A percentile compares a stretch with the other conserved stretches of the same genome.
phyloP scores from a whole-genome alignment of 345 rosid genomes.

The Fremontodendron californicum region DNA sequence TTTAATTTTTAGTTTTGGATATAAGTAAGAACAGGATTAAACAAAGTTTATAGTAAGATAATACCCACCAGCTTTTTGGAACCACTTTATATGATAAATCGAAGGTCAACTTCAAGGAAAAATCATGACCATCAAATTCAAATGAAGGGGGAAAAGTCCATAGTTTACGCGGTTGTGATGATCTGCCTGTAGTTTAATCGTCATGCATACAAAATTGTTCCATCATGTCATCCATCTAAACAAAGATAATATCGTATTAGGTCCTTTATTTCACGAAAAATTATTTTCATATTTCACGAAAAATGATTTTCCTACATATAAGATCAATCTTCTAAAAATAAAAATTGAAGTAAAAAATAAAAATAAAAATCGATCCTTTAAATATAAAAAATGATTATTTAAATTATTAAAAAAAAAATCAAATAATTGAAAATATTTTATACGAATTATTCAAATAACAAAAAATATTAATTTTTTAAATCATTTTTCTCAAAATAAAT shows the following conservation, averaged over 20 bases:
- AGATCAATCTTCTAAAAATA: too few relatives aligned
- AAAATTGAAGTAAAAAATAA: too few relatives aligned
- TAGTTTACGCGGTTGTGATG: conserved; percentile 15
- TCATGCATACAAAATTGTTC: not conserved
- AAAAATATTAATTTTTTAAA: too few relatives aligned
- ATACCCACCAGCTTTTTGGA: conserved; percentile 9
- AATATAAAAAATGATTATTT: too few relatives aligned
- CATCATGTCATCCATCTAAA: not conserved
- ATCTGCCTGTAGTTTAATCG: not conserved
- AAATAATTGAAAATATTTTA: too few relatives aligned
- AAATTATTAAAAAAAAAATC: too few relatives aligned
- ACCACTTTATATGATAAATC: not conserved
- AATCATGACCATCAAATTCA: conserved; percentile 17
- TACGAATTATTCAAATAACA: too few relatives aligned
- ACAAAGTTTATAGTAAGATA: conserved; percentile 1
- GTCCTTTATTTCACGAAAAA: too few relatives aligned
- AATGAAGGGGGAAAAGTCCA: not conserved
- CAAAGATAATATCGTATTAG: not conserved
- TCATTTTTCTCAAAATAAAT: too few relatives aligned
- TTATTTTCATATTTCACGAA: too few relatives aligned
- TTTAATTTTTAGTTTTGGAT: not conserved
- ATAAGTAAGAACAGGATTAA: not conserved
- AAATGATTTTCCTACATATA: too few relatives aligned
- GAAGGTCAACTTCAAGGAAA: conserved; percentile 21
- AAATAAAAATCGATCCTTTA: too few relatives aligned